These are phyloP conservation scores for Schizothecium vesticola DNA, from an alignment of 495 filamentous ascomycete genomes.

Conservation along the genomic window DNA sequence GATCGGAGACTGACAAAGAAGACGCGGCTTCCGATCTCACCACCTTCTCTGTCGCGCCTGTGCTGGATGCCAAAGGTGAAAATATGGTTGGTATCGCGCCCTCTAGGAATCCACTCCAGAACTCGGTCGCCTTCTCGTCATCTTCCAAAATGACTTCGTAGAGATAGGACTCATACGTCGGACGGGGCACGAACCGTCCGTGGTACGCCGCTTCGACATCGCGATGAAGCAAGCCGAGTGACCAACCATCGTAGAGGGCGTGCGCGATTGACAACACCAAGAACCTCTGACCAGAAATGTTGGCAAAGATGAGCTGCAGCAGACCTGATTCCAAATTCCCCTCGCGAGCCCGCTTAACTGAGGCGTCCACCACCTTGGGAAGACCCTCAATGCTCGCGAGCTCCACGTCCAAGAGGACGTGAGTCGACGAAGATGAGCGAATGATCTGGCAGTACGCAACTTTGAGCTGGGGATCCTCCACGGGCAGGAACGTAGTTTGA, in stretches of 20 bases:
- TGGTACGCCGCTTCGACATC: constrained; percentile 59
- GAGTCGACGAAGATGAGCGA: constrained; percentile 22
- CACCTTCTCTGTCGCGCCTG: neutral
- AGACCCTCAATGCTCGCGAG: constrained; percentile 24
- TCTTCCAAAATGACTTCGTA: constrained; percentile 37
- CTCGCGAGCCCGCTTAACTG: constrained; percentile 26
- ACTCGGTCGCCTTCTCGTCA: constrained; percentile 38
- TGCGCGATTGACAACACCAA: constrained; percentile 69
- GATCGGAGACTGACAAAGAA: constrained; percentile 18
- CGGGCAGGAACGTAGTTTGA: constrained; percentile 62
- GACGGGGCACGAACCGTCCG: constrained; percentile 34
- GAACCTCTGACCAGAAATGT: constrained; percentile 33
- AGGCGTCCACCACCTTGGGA: constrained; percentile 20
- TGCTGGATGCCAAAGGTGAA: neutral
- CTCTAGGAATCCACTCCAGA: constrained; percentile 57
- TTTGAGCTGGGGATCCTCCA: constrained; percentile 51
- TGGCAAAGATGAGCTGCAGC: constrained; percentile 40
- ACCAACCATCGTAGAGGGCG: constrained; percentile 76
- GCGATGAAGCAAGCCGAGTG: constrained; percentile 58
- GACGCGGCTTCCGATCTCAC: constrained; percentile 49
- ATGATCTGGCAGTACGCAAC: constrained; percentile 63
- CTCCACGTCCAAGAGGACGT: constrained; percentile 10
- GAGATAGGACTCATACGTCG: constrained; percentile 43
- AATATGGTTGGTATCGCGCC: constrained; percentile 40
- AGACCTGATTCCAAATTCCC: constrained; percentile 22